phyloP scores from a whole-genome alignment of 1,139 yeast genomes.

The Yamadazyma atmosphaerica region DNA sequence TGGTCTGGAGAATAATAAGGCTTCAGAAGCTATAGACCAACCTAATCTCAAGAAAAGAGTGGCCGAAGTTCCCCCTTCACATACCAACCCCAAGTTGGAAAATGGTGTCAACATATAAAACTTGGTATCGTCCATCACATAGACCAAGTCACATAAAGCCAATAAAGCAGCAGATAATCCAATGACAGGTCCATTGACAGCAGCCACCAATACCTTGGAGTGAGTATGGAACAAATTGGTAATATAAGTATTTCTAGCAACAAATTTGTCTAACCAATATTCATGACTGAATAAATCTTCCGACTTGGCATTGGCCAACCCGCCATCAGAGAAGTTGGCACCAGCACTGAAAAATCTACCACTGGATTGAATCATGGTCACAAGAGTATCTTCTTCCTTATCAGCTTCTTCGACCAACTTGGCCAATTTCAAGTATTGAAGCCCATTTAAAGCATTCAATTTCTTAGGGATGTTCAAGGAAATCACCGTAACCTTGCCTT shows the following conservation, averaged over 20 bases:
- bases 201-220: constrained; percentile 68
- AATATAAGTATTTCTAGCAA: constrained; percentile 68
- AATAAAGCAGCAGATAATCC: constrained; percentile 79
- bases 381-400: constrained; percentile 59
- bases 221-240: constrained; percentile 74
- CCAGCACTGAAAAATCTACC: constrained; percentile 88
- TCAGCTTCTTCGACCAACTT: constrained; percentile 65
- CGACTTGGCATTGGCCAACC: constrained; percentile 22
- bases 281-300: constrained; percentile 42
- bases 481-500: constrained; percentile 60
- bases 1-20: constrained; percentile 68
- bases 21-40: constrained; percentile 71
- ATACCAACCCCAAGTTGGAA: constrained; percentile 78
- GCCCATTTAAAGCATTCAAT: constrained; percentile 68
- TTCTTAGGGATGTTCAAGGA: constrained; percentile 63
- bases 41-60: constrained; percentile 74
- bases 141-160: constrained; percentile 73
- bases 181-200: constrained; percentile 85
- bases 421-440: constrained; percentile 66
- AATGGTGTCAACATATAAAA: constrained; percentile 74
- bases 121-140: constrained; percentile 58
- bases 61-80: constrained; percentile 79
- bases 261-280: constrained; percentile 60
- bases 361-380: constrained; percentile 68
- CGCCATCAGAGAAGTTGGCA: constrained; percentile 58